A percentile compares a stretch with the other conserved stretches of the same genome.
Evolutionary conservation across 129 eudicot genomes (phyloP).

Genomic region (Flaveria robusta): DNA sequence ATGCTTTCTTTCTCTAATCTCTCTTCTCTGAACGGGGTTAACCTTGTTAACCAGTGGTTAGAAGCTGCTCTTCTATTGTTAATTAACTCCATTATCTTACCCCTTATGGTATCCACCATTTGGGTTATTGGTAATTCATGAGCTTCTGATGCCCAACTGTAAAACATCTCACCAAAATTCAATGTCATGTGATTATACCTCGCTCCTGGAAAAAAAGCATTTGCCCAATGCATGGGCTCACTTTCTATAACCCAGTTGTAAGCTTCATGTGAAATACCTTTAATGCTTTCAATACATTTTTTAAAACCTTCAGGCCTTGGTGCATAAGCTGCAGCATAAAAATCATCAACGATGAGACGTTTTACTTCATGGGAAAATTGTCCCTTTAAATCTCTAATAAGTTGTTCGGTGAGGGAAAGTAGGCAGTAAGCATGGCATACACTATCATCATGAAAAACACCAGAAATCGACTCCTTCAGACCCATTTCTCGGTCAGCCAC

Average conservation of each 20-base stretch:
- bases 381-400: conserved; percentile 64
- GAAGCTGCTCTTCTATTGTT: conserved; percentile 57
- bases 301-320: conserved; percentile 65
- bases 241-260: conserved; percentile 74
- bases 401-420: conserved; percentile 72
- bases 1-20: conserved; percentile 68
- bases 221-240: conserved; percentile 83
- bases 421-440: conserved; percentile 76
- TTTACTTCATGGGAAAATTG: conserved; percentile 88
- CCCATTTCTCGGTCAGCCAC: conserved; percentile 85
- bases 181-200: conserved; percentile 79
- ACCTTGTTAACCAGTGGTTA: conserved; percentile 61
- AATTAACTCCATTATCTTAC: conserved; percentile 76
- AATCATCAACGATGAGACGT: conserved; percentile 79
- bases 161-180: conserved; percentile 78
- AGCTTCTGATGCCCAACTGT: conserved; percentile 89
- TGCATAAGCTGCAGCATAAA: conserved; percentile 80
- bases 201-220: conserved; percentile 67
- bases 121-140: conserved; percentile 92
- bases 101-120: conserved; percentile 80
- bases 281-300: conserved; percentile 60
- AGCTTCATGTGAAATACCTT: conserved; percentile 76
- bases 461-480: conserved; percentile 64
- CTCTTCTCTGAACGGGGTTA: conserved; percentile 86
- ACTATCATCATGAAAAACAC: conserved; percentile 53